These are phyloP conservation scores for Petrea volubilis DNA, from an alignment of 257 asterid genomes.

Conservation along the genomic window DNA sequence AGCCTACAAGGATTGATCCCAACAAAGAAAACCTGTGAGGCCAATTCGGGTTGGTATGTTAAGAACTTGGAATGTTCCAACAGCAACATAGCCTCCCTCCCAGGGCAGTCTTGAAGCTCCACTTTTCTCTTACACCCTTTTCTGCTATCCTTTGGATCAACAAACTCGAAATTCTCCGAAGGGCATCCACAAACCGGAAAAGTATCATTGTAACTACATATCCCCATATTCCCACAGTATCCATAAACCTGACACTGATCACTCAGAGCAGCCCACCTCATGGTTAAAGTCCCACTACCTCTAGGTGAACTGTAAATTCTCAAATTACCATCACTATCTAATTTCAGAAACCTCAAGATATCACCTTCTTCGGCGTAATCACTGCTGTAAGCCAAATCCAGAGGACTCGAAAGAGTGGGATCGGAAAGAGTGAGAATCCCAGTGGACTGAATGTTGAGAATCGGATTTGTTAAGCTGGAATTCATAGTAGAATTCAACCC, in stretches of 20 bases:
- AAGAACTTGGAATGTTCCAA: constrained; percentile 62
- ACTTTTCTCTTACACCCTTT: constrained; percentile 72
- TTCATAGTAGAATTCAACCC: constrained; percentile 57
- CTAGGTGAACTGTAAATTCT: constrained; percentile 59
- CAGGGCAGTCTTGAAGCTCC: constrained; percentile 56
- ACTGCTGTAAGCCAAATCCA: constrained; percentile 58
- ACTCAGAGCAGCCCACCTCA: constrained; percentile 78
- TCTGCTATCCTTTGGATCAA: constrained; percentile 54
- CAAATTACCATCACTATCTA: constrained; percentile 79
- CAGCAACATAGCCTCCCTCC: constrained; percentile 52
- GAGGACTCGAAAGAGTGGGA: constrained; percentile 37
- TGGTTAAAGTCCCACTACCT: constrained; percentile 45
- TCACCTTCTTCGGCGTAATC: constrained; percentile 61
- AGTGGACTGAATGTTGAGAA: constrained; percentile 41
- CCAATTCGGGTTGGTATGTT: constrained; percentile 56
- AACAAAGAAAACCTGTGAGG: constrained; percentile 36
- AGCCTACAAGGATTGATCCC: constrained; percentile 59
- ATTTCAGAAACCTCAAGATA: constrained; percentile 55
- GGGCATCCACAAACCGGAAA: constrained; percentile 72
- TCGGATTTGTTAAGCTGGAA: constrained; percentile 44
- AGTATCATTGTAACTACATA: constrained; percentile 69
- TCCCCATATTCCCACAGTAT: constrained; percentile 77
- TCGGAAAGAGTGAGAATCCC: constrained; percentile 62
- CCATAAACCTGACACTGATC: constrained; percentile 85
- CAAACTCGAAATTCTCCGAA: constrained; percentile 57